These are phyloP conservation scores for Arachnomyces sp. DNA, from an alignment of 2,329 filamentous ascomycete genomes.

Conservation along the genomic window DNA sequence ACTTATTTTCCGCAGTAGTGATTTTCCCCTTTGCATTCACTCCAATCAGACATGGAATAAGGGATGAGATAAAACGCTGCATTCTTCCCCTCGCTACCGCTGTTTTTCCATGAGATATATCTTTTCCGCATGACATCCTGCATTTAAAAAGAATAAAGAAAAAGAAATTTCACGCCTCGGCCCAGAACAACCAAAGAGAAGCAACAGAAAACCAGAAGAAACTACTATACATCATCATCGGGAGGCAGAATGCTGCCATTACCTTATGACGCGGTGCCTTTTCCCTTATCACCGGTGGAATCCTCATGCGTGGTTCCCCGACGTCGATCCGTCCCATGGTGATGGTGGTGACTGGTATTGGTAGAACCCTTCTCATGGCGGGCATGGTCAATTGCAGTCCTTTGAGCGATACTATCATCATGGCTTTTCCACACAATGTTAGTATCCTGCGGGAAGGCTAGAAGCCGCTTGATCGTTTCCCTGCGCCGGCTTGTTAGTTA, in stretches of 20 bases:
- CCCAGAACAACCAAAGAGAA: slow-evolving; percentile 25
- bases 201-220: too few species aligned
- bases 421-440: slow-evolving; percentile 93
- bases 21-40: neutral
- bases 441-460: slow-evolving; percentile 80
- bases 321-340: slow-evolving; percentile 34
- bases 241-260: slow-evolving; percentile 16
- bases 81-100: neutral
- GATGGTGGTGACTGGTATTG: slow-evolving; percentile 27
- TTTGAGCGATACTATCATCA: slow-evolving; percentile 89
- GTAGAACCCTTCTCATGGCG: slow-evolving; percentile 67
- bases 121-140: slow-evolving; percentile 4
- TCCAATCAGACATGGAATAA: neutral
- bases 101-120: slow-evolving; percentile 1
- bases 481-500: slow-evolving; percentile 42
- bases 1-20: slow-evolving; percentile 21
- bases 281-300: slow-evolving; percentile 34
- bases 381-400: slow-evolving; percentile 81
- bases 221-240: slow-evolving; percentile 32
- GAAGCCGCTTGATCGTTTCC: slow-evolving; percentile 86
- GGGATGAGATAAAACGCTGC: neutral
- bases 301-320: slow-evolving; percentile 38
- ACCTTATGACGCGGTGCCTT: slow-evolving; percentile 28
- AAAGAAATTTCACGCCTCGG: slow-evolving; percentile 31
- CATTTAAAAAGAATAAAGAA: slow-evolving; percentile 3